These are phyloP conservation scores for Globisporangium canariense DNA, from an alignment of 352 stramenopile genomes.

Conservation along the genomic window DNA sequence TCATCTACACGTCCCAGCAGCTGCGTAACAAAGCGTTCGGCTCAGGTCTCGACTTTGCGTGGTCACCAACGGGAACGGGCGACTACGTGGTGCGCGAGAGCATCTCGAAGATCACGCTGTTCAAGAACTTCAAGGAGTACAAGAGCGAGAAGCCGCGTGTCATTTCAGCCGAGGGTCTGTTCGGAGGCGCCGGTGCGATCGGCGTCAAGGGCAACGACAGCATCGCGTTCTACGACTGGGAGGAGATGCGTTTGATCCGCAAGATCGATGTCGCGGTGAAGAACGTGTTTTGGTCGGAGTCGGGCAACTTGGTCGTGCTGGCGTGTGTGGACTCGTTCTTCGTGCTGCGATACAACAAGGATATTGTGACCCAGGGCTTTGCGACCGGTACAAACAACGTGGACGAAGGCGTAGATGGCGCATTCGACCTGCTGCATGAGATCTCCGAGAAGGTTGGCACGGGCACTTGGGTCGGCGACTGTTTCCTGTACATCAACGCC, in stretches of 20 bases:
- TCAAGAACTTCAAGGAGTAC: slow-evolving; percentile 99
- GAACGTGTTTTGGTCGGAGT: slow-evolving; percentile 98
- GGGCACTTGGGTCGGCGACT: slow-evolving; percentile 99
- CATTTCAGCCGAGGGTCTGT: slow-evolving; percentile 93
- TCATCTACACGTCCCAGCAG: slow-evolving; percentile 99
- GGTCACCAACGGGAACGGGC: slow-evolving; percentile 94
- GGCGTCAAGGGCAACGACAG: slow-evolving; percentile 95
- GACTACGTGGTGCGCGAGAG: slow-evolving; percentile 99
- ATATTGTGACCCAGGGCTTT: slow-evolving; percentile 87
- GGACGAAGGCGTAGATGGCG: slow-evolving; percentile 96
- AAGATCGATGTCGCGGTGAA: slow-evolving; percentile 98
- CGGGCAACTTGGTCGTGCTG: slow-evolving; percentile 94
- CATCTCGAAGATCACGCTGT: slow-evolving; percentile 95
- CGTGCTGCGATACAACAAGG: slow-evolving; percentile 94
- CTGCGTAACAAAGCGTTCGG: slow-evolving; percentile 96
- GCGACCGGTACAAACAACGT: slow-evolving; percentile 79
- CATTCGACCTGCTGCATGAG: slow-evolving; percentile 98
- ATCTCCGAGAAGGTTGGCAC: slow-evolving; percentile 95
- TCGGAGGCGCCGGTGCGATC: slow-evolving; percentile 93
- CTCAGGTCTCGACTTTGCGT: slow-evolving; percentile 97
- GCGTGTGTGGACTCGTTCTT: slow-evolving; percentile 95
- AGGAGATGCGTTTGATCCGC: slow-evolving; percentile 95
- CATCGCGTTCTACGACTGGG: slow-evolving; percentile 99
- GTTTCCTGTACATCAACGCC: slow-evolving; percentile 98
- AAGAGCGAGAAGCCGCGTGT: slow-evolving; percentile 93